Evolutionary conservation across 2,329 filamentous ascomycete genomes (phyloP).

Genomic region (Botrytis elliptica): DNA sequence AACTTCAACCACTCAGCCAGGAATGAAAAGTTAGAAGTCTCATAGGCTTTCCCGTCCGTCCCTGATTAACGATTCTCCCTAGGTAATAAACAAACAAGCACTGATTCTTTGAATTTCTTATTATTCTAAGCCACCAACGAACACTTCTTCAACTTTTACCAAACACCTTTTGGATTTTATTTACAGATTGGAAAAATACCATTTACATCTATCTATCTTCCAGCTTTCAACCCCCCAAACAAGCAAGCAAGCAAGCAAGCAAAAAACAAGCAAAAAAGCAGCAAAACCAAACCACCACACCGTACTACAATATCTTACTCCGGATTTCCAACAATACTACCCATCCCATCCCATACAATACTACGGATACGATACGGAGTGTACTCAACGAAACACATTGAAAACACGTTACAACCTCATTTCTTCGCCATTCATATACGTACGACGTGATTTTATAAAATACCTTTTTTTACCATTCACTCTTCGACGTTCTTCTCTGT

Average conservation of each 20-base stretch:
- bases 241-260: neutral
- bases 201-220: neutral
- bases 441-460: neutral
- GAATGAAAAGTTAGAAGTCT: neutral
- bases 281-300: neutral
- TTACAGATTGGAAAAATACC: neutral
- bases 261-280: neutral
- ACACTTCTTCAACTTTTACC: conserved; percentile 21
- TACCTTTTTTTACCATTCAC: neutral
- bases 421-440: neutral
- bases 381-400: conserved; percentile 14
- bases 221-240: neutral
- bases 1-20: neutral
- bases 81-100: neutral
- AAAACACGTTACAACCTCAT: neutral
- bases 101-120: neutral
- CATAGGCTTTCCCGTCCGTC: neutral
- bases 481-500: neutral
- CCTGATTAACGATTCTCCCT: neutral
- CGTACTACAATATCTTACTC: neutral
- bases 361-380: neutral
- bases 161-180: neutral
- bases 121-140: conserved; percentile 6
- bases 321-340: neutral
- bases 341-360: neutral